A percentile compares a stretch with the other conserved stretches of the same genome.
Conservation (phyloP, 176 grass and related monocot genomes). For the Ananas comosus region DNA sequence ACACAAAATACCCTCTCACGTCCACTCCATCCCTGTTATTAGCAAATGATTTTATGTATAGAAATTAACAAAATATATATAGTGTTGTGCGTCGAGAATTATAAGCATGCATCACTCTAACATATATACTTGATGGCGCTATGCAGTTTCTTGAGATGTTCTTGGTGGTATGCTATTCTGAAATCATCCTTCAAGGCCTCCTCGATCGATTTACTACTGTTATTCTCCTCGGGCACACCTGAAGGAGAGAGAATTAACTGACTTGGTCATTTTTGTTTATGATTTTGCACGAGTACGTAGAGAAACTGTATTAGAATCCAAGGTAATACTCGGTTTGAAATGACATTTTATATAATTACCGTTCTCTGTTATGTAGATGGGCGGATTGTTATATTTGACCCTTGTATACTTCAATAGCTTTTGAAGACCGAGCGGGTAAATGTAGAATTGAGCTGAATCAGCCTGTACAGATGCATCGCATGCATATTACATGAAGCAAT, state of each 20-base stretch:
- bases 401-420: constrained; percentile 25
- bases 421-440: constrained; percentile 36
- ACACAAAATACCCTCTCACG: constrained; percentile 51
- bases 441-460: constrained; percentile 12
- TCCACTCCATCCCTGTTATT: constrained; percentile 36
- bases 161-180: constrained; percentile 31
- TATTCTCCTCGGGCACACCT: constrained; percentile 35
- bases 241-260: neutral
- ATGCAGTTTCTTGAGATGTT: constrained; percentile 28
- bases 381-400: constrained; percentile 22
- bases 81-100: neutral
- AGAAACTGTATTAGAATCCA: constrained; percentile 8
- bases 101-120: neutral
- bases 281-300: neutral
- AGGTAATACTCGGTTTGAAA: too few species aligned
- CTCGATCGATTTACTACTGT: constrained; percentile 13
- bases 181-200: constrained; percentile 34
- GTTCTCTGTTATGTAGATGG: constrained; percentile 41
- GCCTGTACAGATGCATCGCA: neutral
- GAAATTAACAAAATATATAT: neutral
- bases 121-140: constrained; percentile 39
- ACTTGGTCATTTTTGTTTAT: constrained; percentile 35
- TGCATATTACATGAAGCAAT: neutral
- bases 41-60: neutral
- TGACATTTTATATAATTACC: neutral